phyloP scores from a whole-genome alignment of 176 grass and related monocot species.

The Zea luxurians region DNA sequence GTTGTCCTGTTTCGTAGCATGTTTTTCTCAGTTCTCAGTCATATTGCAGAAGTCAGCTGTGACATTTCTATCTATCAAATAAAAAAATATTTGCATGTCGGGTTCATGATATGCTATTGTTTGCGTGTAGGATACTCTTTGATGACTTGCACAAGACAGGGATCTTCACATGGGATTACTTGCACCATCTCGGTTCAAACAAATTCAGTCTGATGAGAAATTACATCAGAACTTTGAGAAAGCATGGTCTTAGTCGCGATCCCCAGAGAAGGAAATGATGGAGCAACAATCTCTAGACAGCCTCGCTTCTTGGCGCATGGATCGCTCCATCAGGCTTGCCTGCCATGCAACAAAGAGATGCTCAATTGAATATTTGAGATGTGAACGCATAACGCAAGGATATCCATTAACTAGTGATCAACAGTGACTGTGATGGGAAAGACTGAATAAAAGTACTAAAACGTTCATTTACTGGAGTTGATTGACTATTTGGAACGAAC shows the following conservation, averaged over 20 bases:
- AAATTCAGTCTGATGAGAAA: constrained; percentile 72
- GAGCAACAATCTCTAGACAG: not conserved
- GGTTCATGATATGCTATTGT: not conserved
- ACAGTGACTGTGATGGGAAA: not conserved
- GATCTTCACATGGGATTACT: constrained; percentile 97
- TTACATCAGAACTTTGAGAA: constrained; percentile 85
- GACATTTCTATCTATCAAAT: constrained; percentile 1
- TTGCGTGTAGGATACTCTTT: constrained; percentile 69
- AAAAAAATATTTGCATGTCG: not conserved
- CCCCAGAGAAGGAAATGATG: constrained; percentile 65
- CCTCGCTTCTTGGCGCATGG: not conserved
- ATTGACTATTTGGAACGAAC: not conserved
- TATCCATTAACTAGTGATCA: not conserved
- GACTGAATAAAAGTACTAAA: not conserved
- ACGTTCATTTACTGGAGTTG: not conserved
- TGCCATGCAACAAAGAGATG: not conserved
- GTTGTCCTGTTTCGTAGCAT: not conserved
- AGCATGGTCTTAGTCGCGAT: constrained; percentile 71
- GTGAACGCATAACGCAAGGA: not conserved
- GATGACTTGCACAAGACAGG: constrained; percentile 97
- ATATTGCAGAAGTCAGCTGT: not conserved
- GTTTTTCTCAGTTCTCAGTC: constrained; percentile 5
- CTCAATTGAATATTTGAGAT: not conserved
- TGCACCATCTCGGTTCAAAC: constrained; percentile 76
- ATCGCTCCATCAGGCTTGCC: not conserved